Base-by-base conservation (phyloP, 2,329 filamentous ascomycete species). In the Sclerotinia spermophila region DNA sequence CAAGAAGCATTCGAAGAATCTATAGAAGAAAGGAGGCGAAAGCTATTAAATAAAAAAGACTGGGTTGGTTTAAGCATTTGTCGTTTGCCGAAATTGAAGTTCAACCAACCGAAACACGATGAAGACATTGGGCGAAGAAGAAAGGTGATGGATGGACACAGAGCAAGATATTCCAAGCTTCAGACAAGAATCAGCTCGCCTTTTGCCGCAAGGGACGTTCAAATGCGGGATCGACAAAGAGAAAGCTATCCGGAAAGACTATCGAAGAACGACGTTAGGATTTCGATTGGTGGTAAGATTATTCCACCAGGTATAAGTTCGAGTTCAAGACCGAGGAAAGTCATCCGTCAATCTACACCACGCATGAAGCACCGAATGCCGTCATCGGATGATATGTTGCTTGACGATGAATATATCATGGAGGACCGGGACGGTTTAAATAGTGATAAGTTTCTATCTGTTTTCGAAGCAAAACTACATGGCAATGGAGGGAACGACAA, bases 381-480 rank as follows among this genome's bases (percentile, higher is more conserved):
- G 33, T 75, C 74, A n/a, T 77, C 77, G 19, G 77, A 79, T 68
- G 62, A 77, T 7, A 77, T 79, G 77, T 71, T 79, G 21, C 70
- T 79, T 15, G 78, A 77, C 35, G 70, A 74, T 53, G 72, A 75
- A 48, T 70, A 69, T 33, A 21, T 45, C 17, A 21, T 60, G 15
- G 33, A 33, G 6, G 53, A 33, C n/a, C 15, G 19, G 13, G 45
- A 35, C 3, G 27, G 40, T 40, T 62, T 58, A 21, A 19, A 27
- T 42, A 55, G 64, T 45, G 68, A 59, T 38, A 69, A 21, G 5
- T 38, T 51, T 42, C 42, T 60, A 13, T 35, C 17, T 38, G 13
- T 27, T 21, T 70, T 53, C 27, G 53, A 67, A 51, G 35, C 35
- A 51, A 35, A 11, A 38, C 40, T 35, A 33, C 30, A 40, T 24